Evolutionary conservation across 306 rosid species (phyloP).

Genomic region (Rubus idaeus): DNA sequence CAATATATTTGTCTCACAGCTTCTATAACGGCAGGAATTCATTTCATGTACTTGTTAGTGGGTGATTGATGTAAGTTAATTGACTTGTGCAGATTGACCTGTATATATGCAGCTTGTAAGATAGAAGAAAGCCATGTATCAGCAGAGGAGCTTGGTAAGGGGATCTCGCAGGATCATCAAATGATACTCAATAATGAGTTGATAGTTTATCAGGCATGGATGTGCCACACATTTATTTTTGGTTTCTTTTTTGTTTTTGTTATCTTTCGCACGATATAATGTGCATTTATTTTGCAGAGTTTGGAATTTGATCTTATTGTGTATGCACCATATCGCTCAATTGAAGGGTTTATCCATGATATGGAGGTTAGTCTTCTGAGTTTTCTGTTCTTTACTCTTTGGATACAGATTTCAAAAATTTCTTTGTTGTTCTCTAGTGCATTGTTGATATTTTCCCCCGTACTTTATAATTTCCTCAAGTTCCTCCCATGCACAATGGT

Average conservation of each 20-base stretch:
- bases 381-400: not conserved
- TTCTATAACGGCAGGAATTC: not conserved
- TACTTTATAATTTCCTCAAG: slow-evolving; percentile 2
- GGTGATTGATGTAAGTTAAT: not conserved
- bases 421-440: slow-evolving; percentile 1
- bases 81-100: slow-evolving; percentile 67
- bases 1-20: not conserved
- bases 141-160: slow-evolving; percentile 99
- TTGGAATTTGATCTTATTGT: slow-evolving; percentile 94
- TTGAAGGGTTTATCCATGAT: slow-evolving; percentile 72
- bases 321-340: slow-evolving; percentile 81
- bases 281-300: slow-evolving; percentile 54
- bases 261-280: not conserved
- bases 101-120: slow-evolving; percentile 96
- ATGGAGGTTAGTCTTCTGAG: slow-evolving; percentile 56
- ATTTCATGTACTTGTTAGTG: not conserved
- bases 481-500: not conserved
- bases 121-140: slow-evolving; percentile 98
- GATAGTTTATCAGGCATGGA: slow-evolving; percentile 98
- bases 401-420: slow-evolving; percentile 3
- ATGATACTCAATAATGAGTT: slow-evolving; percentile 99
- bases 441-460: slow-evolving; percentile 7
- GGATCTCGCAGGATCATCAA: slow-evolving; percentile 98
- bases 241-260: slow-evolving; percentile 19
- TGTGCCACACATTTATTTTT: slow-evolving; percentile 40